These are phyloP conservation scores for Cladosporium cucumerinum DNA, from an alignment of 2,329 filamentous ascomycete species.

Conservation along the genomic window DNA sequence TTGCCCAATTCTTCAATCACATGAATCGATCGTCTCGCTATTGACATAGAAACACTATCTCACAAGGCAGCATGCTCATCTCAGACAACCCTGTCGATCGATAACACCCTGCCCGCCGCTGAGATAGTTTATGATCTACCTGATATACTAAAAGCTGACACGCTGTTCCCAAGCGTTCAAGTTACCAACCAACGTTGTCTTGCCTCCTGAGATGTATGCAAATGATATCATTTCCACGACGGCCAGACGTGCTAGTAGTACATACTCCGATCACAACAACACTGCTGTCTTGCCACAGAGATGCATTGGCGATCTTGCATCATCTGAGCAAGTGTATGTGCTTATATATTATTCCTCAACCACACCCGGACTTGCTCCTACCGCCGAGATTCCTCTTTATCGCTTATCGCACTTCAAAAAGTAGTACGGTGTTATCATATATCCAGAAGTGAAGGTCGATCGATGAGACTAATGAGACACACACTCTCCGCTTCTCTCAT, in stretches of 20 bases:
- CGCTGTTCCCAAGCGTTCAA: background rate
- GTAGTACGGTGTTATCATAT: background rate
- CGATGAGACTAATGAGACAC: background rate
- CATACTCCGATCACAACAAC: background rate
- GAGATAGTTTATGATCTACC: background rate
- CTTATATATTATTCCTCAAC: background rate
- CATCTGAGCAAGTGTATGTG: background rate
- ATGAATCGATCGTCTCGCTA: background rate
- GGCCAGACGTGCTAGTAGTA: background rate
- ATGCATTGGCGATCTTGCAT: background rate
- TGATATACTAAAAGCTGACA: background rate
- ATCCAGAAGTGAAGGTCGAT: background rate
- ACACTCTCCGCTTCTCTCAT: background rate
- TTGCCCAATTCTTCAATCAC: background rate
- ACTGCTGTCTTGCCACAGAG: background rate
- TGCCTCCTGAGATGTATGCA: background rate
- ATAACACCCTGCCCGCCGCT: background rate
- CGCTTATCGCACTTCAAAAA: background rate
- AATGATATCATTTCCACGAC: background rate
- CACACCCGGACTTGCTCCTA: background rate
- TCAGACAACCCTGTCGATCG: background rate
- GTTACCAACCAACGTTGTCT: background rate
- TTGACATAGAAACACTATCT: background rate
- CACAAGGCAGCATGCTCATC: background rate
- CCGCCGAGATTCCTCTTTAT: background rate